phyloP scores from a whole-genome alignment of 2,329 filamentous ascomycete species.

The Pestalotiopsis sp. region DNA sequence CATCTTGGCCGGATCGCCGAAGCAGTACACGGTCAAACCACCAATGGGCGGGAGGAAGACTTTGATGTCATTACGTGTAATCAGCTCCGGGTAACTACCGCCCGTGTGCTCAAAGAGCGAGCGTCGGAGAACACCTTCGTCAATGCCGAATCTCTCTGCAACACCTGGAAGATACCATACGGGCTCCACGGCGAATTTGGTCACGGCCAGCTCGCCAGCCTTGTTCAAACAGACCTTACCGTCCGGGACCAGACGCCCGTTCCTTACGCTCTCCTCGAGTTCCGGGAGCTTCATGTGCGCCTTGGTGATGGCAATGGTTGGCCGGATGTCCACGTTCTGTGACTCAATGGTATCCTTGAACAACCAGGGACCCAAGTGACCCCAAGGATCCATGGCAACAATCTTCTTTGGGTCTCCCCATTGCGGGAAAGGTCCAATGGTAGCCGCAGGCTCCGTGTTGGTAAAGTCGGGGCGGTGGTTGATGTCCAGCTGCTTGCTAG shows the following conservation, averaged over 20 bases:
- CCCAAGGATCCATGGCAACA: conserved; percentile 94
- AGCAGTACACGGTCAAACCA: conserved; percentile 95
- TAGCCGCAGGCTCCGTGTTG: conserved; percentile 89
- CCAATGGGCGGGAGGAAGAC: conserved; percentile 93
- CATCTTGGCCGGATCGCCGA: conserved; percentile 93
- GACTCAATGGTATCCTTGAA: conserved; percentile 79
- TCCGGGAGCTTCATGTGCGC: conserved; percentile 98
- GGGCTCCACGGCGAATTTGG: conserved; percentile 95
- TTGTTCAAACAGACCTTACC: conserved; percentile 89
- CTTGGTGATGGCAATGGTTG: conserved; percentile 88
- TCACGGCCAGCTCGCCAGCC: conserved; percentile 86
- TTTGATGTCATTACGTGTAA: conserved; percentile 93
- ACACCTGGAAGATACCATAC: conserved; percentile 88
- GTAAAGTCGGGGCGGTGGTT: conserved; percentile 75
- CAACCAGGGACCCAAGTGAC: conserved; percentile 83
- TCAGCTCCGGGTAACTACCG: conserved; percentile 93
- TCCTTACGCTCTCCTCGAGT: conserved; percentile 82
- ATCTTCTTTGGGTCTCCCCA: conserved; percentile 94
- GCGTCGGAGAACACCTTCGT: conserved; percentile 84
- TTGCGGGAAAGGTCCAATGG: conserved; percentile 85
- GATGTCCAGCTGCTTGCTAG: conserved; percentile 82
- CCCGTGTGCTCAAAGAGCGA: conserved; percentile 94
- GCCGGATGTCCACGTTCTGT: conserved; percentile 81
- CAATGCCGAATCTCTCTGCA: conserved; percentile 91
- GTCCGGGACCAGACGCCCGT: conserved; percentile 76